Percentiles rank a stretch among this genome's conserved stretches.
Conservation (phyloP, 108 stramenopile genomes). For the Pelagomonas calceolata region DNA sequence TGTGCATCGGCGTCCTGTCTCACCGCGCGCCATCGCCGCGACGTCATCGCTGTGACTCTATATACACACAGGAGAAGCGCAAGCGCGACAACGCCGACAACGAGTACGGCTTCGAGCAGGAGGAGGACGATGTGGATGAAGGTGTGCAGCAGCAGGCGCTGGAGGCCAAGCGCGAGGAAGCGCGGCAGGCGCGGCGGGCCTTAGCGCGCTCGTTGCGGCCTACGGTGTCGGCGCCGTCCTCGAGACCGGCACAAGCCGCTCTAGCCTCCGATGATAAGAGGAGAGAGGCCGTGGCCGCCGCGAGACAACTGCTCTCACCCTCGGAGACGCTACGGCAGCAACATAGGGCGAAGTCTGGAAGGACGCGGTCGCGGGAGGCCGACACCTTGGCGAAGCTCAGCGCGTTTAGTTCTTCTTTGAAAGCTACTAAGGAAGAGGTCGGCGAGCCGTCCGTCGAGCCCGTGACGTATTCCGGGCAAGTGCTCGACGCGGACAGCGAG, state of each 20-base stretch:
- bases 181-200: no score
- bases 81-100: background rate
- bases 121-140: background rate
- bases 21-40: no score
- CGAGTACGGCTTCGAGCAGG: background rate
- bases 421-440: background rate
- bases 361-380: background rate
- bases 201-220: no score
- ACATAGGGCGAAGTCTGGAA: background rate
- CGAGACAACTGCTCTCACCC: background rate
- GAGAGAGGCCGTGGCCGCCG: background rate
- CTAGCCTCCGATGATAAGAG: background rate
- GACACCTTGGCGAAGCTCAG: background rate
- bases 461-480: slow-evolving; percentile 6
- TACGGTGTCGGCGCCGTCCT: background rate
- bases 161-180: no score
- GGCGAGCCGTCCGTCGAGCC: background rate
- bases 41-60: no score
- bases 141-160: background rate
- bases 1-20: no score
- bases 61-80: background rate
- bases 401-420: background rate
- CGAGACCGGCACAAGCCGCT: background rate
- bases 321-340: background rate
- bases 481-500: slow-evolving; percentile 32